These are phyloP conservation scores for Leptodermis oblonga DNA, from an alignment of 257 asterid species.

Conservation along the genomic window DNA sequence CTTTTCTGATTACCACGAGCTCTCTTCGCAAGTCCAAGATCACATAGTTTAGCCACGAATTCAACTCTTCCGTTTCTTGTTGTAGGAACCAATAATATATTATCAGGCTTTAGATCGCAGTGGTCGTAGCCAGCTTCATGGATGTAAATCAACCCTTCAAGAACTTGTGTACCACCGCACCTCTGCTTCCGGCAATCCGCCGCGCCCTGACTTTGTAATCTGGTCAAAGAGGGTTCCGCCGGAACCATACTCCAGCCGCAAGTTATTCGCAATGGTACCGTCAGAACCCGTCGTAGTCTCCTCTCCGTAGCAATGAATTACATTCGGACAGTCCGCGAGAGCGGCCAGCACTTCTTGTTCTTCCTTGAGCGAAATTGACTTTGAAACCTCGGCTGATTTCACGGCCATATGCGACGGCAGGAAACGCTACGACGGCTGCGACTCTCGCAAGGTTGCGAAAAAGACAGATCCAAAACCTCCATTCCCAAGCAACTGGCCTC, in stretches of 20 bases:
- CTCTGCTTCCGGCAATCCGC: neutral
- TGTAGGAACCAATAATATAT: neutral
- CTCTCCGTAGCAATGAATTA: neutral
- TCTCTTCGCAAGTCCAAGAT: constrained; percentile 2
- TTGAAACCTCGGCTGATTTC: too few species aligned
- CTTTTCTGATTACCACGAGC: neutral
- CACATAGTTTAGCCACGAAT: neutral
- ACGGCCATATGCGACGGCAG: neutral
- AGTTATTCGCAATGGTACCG: neutral
- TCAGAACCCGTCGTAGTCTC: neutral
- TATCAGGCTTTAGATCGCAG: neutral
- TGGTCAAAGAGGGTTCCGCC: neutral
- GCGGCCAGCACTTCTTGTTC: neutral
- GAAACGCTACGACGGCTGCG: neutral
- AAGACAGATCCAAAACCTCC: neutral
- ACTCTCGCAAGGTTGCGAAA: neutral
- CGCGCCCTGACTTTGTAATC: neutral
- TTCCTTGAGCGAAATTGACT: too few species aligned
- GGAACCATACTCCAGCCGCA: constrained; percentile 11
- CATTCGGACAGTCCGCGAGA: neutral
- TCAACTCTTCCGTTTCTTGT: neutral
- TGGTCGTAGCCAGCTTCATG: neutral
- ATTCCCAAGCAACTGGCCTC: neutral
- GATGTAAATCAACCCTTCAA: neutral
- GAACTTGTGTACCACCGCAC: constrained; percentile 3